Percentiles rank a stretch among this genome's conserved stretches.
Evolutionary conservation across 371 early-diverging fungal species (phyloP).

Genomic region (Quaeritorhiza haematococci): DNA sequence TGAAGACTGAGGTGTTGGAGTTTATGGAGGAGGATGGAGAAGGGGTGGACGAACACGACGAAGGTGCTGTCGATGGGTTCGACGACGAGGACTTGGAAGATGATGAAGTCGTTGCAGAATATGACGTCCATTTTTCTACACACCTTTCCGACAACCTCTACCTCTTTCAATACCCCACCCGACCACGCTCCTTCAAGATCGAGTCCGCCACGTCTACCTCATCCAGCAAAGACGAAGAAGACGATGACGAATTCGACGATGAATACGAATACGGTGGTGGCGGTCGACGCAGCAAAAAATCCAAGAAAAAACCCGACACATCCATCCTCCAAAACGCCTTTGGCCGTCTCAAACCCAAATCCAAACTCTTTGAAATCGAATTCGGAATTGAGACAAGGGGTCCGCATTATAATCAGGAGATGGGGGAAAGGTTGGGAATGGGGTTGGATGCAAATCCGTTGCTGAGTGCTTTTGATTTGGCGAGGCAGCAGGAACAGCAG

Average conservation of each 20-base stretch:
- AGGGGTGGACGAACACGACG: slow-evolving; percentile 8
- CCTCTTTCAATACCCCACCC: slow-evolving; percentile 81
- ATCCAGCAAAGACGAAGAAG: slow-evolving; percentile 8
- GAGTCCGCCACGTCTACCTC: slow-evolving; percentile 29
- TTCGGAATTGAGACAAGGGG: slow-evolving; percentile 69
- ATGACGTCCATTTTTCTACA: slow-evolving; percentile 70
- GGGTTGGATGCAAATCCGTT: slow-evolving; percentile 70
- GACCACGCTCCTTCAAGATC: slow-evolving; percentile 43
- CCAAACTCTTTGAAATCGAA: slow-evolving; percentile 80
- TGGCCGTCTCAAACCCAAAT: slow-evolving; percentile 78
- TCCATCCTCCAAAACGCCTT: slow-evolving; percentile 26
- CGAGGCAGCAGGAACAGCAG: slow-evolving; percentile 33
- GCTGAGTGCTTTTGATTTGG: slow-evolving; percentile 61
- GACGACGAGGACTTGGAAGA: slow-evolving; percentile 35
- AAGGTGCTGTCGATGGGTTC: not conserved
- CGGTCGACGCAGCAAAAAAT: too few relatives aligned
- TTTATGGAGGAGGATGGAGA: not conserved
- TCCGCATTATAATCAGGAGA: slow-evolving; percentile 64
- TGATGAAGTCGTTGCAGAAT: slow-evolving; percentile 69
- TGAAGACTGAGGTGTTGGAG: not conserved
- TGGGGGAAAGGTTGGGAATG: slow-evolving; percentile 72
- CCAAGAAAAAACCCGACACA: too few relatives aligned
- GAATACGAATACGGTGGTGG: too few relatives aligned
- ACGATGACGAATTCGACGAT: too few relatives aligned
- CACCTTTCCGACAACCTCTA: slow-evolving; percentile 65